Percentiles rank a stretch among this genome's conserved stretches.
Conservation (phyloP, 2,329 filamentous ascomycete genomes). For the Elsinoe ampelina region DNA sequence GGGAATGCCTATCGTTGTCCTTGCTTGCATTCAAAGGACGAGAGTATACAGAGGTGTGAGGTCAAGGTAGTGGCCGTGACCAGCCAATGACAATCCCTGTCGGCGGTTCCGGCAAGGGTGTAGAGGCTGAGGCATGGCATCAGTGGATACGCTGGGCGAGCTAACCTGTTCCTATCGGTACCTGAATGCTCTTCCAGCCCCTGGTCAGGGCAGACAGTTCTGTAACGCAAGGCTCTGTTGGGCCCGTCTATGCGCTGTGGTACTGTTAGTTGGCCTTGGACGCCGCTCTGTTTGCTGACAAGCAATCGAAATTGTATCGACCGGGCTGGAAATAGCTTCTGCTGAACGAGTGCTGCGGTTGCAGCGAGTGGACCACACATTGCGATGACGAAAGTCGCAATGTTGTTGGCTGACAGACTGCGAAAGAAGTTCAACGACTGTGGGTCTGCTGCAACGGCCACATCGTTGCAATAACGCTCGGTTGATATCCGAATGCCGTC, state of each 20-base stretch:
- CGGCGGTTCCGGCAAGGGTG: background rate
- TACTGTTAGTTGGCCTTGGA: too few relatives aligned
- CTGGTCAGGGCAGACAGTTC: background rate
- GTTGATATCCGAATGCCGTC: background rate
- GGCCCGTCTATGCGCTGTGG: background rate
- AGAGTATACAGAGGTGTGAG: background rate
- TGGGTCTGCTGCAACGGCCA: background rate
- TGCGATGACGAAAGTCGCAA: too few relatives aligned
- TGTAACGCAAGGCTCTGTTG: constrained; percentile 2
- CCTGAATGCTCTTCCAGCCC: background rate
- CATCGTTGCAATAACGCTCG: background rate
- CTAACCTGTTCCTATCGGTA: constrained; percentile 13
- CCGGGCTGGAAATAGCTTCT: too few relatives aligned
- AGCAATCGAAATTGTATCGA: too few relatives aligned
- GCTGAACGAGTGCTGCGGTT: background rate
- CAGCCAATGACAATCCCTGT: constrained; percentile 3
- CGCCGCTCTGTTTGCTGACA: too few relatives aligned
- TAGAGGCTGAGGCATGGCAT: constrained; percentile 6
- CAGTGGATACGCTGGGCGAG: background rate
- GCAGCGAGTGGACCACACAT: background rate
- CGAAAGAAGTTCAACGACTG: background rate
- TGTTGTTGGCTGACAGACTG: too few relatives aligned
- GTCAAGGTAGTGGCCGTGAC: background rate
- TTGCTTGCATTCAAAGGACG: background rate
- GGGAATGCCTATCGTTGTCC: background rate